These are phyloP conservation scores for Cytospora piceae DNA, from an alignment of 2,329 filamentous ascomycete genomes.

Conservation along the genomic window DNA sequence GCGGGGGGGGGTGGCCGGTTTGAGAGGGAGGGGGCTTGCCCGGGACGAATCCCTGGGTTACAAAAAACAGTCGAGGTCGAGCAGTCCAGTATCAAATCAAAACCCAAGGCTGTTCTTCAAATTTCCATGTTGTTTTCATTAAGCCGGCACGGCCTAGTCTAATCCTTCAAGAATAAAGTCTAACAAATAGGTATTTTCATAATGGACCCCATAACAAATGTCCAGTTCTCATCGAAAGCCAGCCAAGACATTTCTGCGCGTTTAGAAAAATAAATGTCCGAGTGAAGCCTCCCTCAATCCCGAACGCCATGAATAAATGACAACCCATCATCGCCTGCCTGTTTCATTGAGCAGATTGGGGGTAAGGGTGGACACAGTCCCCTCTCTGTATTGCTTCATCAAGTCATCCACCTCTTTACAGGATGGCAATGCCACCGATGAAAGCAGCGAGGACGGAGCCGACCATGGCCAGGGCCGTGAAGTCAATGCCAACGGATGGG, in stretches of 20 bases:
- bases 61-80: neutral
- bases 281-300: neutral
- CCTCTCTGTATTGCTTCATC: neutral
- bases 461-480: conserved; percentile 22
- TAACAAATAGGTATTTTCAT: conserved; percentile 6
- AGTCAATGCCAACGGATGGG: conserved; percentile 18
- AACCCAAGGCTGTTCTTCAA: neutral
- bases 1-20: no score
- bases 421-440: conserved; percentile 25
- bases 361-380: conserved; percentile 9
- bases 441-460: conserved; percentile 28
- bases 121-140: neutral
- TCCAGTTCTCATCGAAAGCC: conserved; percentile 2
- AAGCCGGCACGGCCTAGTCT: neutral
- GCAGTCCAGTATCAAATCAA: neutral
- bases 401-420: conserved; percentile 10
- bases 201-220: neutral
- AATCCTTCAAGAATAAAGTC: neutral
- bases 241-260: neutral
- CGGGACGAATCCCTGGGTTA: neutral
- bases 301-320: neutral
- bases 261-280: neutral
- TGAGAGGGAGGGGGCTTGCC: neutral
- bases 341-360: neutral
- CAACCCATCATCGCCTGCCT: neutral